Base-by-base conservation (phyloP, 2,329 filamentous ascomycete genomes). In the Huntiella bhutanensis region DNA sequence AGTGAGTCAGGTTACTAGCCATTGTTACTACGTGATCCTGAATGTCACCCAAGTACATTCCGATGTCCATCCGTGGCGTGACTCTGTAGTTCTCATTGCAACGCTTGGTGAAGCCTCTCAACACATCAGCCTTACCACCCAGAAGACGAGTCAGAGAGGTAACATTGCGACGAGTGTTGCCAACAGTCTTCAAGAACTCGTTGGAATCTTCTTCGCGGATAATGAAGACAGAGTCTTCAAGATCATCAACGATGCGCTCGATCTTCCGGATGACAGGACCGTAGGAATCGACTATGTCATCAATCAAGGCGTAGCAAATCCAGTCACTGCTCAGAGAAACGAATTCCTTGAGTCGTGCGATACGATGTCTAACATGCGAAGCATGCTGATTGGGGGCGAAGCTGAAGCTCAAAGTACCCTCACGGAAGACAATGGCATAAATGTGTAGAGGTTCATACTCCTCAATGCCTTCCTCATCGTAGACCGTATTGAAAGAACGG, bases 1-100 rank as follows among this genome's bases (percentile, higher is more conserved):
- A 95, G 60, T 98, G 91, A 1, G 77, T 77, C 55, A 98, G 64
- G 62, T 93, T 98, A 54, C 83, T 91, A 73, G 94, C 93, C 88
- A 96, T 96, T 40, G 91, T 98, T 50, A 98, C 85, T 45, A 98
- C 88, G 71, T 98, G 91, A 64, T 98, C 91, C 62, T 98, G 91
- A 53, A 98, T 95, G 64, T 98, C 91, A 57, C 85, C 85, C 33
- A 98, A 73, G 59, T 98, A 98, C 56, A 98, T 75, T 16, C 87
- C 91, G 53, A 98, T 94, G 58, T 98, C 91, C 65, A 91, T 91
- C 41, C 87, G 82, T 5, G 91, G 91, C 1, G 91, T 94, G 45
- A 96, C 82, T 53, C 84, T 82, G 67, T 93, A 96, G 53, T 93
- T 85, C 58, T 95, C 88, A 60, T 96, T 98, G 73, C 91, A 98